Base-by-base conservation (phyloP, 2,329 filamentous ascomycete species). In the Xylariaceae sp. region DNA sequence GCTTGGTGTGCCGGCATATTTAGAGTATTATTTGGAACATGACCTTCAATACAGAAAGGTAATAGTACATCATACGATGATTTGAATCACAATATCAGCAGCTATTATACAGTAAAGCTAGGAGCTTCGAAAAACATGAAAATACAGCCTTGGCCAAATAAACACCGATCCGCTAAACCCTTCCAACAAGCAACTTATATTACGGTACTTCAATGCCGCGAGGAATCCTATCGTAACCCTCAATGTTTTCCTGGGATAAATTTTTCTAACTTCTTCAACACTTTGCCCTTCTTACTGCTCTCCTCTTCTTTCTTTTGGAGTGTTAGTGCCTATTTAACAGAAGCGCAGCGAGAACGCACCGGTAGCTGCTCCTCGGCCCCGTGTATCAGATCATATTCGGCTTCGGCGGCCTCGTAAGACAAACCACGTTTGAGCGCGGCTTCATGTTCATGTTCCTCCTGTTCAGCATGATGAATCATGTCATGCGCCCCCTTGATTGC, bases 391-490 rank as follows among this genome's bases (percentile, higher is more conserved):
- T 69, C 65, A 42, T 66, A 64, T 48, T 70, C 68, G 29, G 67
- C 67, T 54, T 68, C 63, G 21, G 64, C 66, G 7, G 66, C 67
- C 26, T 59, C 50, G 49, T 70, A 66, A 7, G 68, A 48, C 7
- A 70, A 51, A 2, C 68, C 68, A n/a, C 67, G 66, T 54, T 64
- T 67, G 44, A 50, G 26, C 18, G 66, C 66, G 6, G 68, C 67
- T 50, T 69, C 66, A 40, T 69, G 59, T 59, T 70, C 68, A 47
- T 69, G 67, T 42, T 70, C 67, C 51, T 70, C 68, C 50, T 69
- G 66, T 48, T 70, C 68, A 47, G 66, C 68, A 56, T 68, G 68
- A 43, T 69, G 68, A n/a, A 70, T 69, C 59, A 70, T 65, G 56
- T 69, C 65, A 60, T 69, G 65, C 20, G 66, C 68, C 6, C 49